Base-by-base conservation (phyloP, 352 stramenopile species). In the Globisporangium camurandrum region DNA sequence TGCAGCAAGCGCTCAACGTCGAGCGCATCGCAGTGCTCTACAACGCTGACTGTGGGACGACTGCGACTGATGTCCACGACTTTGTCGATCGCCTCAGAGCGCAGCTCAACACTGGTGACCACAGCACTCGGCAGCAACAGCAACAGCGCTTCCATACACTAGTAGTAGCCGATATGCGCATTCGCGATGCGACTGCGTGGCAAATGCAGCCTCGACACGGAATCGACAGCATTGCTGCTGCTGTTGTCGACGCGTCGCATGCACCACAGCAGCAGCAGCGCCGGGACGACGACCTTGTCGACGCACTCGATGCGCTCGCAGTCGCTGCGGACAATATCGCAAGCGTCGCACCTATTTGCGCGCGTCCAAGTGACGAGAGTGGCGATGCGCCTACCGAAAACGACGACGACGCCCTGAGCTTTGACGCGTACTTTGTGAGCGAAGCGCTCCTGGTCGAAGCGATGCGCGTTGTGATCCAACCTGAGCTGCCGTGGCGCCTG, bases 391-490 rank as follows among this genome's bases (percentile, higher is more conserved):
- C 33, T 1, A 4, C 33, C 8, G 19, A 33, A 10, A 16, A 23
- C 12, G 46, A 10, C 14, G 54, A 41, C 4, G 49, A 44, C 14
- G 45, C 38, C 46, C 49, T 47, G 45, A 48, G 27, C n/a, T 84
- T 87, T 33, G 75, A 87, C 17, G 54, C 62, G 17, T 87, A 84
- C 46, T 53, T 87, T 12, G 70, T 84, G 30, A 63, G 57, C 12
- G 75, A 87, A 49, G 75, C 75, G 1, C 49, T 87, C 4, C 51
- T 87, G 8, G 59, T 87, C 10, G 72, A 87, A 38, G 67, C 59
- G 12, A 63, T 52, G 4, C 54, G 59, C 1, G 61, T 84, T 4
- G n/a, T 86, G 8, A 50, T 84, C 2, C 52, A 79, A 12, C 67
- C 69, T 3, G 58, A 69, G 2, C n/a, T 50, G 8, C 23, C 38